phyloP scores from a whole-genome alignment of 23 red algal species.

The Gracilaria gracilis region DNA sequence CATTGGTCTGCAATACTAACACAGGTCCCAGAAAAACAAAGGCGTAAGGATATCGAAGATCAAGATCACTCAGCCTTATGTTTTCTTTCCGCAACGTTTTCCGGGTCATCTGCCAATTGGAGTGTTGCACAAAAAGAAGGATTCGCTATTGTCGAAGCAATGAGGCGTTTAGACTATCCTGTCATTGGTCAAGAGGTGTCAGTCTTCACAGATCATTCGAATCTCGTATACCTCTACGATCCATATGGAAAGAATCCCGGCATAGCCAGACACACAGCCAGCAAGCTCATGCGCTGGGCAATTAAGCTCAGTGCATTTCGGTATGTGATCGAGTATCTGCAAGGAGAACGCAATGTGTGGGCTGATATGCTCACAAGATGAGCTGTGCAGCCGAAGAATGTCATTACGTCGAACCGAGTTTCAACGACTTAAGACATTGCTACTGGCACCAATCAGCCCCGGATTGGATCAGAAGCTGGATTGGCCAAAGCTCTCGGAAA shows the following conservation, averaged over 20 bases:
- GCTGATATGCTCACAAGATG: neutral
- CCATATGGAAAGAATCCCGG: constrained; percentile 19
- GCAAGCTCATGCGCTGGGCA: constrained; percentile 12
- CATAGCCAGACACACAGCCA: constrained; percentile 29
- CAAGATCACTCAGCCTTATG: too few relatives aligned
- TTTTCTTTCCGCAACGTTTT: too few relatives aligned
- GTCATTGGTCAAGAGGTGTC: neutral
- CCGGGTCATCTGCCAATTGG: neutral
- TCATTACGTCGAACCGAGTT: too few relatives aligned
- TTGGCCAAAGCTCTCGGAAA: too few relatives aligned
- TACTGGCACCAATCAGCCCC: neutral
- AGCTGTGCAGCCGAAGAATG: too few relatives aligned
- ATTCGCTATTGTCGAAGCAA: constrained; percentile 26
- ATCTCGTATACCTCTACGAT: constrained; percentile 6
- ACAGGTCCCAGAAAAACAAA: constrained; percentile 14
- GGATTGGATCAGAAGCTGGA: constrained; percentile 9
- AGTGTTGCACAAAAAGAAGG: constrained; percentile 35
- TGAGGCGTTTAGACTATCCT: constrained; percentile 1
- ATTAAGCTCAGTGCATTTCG: constrained; percentile 29
- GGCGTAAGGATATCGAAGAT: neutral
- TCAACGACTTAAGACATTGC: too few relatives aligned
- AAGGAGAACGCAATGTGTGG: neutral
- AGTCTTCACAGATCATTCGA: constrained; percentile 19
- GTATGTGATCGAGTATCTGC: neutral
- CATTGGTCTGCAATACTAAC: constrained; percentile 34